Conservation (phyloP, 768 basidiomycete species). For the Agaricus sinodeliciosus region DNA sequence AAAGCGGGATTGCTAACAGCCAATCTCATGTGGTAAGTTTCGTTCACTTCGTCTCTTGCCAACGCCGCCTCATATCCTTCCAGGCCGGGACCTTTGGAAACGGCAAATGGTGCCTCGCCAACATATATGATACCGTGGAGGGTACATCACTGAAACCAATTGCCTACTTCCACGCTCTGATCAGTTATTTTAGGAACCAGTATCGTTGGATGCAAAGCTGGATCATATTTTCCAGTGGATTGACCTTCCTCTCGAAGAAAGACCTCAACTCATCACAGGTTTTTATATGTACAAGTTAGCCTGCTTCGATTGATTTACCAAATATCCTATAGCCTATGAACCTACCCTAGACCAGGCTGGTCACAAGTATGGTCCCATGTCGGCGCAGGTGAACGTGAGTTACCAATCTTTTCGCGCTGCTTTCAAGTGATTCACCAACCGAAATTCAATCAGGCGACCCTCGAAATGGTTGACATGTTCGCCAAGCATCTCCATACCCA, state of each 20-base stretch:
- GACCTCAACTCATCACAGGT: constrained; percentile 79
- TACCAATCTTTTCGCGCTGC: background rate
- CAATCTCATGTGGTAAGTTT: constrained; percentile 84
- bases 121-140: constrained; percentile 80
- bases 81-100: constrained; percentile 82
- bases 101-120: constrained; percentile 53
- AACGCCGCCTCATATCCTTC: background rate
- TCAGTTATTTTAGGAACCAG: constrained; percentile 38
- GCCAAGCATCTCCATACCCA: constrained; percentile 60
- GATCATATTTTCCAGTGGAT: constrained; percentile 79
- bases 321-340: constrained; percentile 54
- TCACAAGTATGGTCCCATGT: constrained; percentile 64
- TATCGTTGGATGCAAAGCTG: constrained; percentile 62
- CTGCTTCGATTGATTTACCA: background rate
- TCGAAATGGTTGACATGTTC: constrained; percentile 66
- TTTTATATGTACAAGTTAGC: constrained; percentile 14
- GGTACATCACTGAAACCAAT: constrained; percentile 27
- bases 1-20: constrained; percentile 71
- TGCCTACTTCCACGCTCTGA: constrained; percentile 6
- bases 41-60: background rate
- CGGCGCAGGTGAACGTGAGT: constrained; percentile 63
- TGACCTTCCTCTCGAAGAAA: constrained; percentile 60
- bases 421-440: background rate
- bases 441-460: constrained; percentile 41
- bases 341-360: constrained; percentile 85